Base-by-base conservation (phyloP, 116 monocot species). In the Thalassia testudinum region DNA sequence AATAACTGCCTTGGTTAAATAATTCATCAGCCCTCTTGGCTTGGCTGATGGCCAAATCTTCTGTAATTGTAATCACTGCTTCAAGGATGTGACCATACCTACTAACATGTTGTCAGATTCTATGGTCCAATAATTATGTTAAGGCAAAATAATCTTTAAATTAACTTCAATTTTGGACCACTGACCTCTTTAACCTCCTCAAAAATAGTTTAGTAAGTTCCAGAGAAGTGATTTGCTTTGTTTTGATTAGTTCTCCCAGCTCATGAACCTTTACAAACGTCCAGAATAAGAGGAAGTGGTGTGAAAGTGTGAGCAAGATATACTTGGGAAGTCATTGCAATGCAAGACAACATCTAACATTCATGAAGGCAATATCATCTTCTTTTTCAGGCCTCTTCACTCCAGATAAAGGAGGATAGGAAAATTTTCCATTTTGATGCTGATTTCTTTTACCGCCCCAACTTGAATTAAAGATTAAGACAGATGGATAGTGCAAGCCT, bases 321-420 rank as follows among this genome's bases (percentile, higher is more conserved):
- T 34, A 34, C 30, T 10, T 34, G 30, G n/a, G n/a, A 34, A 10
- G 30, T 34, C 6, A 10, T 34, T 34, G 30, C 3, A 5, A 10
- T 34, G 10, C 30, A 34, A 34, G 30, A 45, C 15, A 15, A 45
- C 18, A 40, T 61, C 74, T 43, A 66, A 92, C 92, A 62, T 69
- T 61, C 92, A 92, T 86, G 64, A 83, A 92, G 24, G 92, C 78
- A 61, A 92, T 78, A 67, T 86, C 87, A 28, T 83, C 92, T 60
- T 92, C 80, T 0, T 45, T 71, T 44, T 21, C 69, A 42, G 87
- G 83, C 58, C 66, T 77, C 49, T 73, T 29, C 6, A 83, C 59
- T 50, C 27, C 58, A 49, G 53, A 55, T 0, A 66, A 37, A 62
- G 38, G 18, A 56, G 87, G 87, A 69, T 87, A 83, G 17, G 65